phyloP scores from a whole-genome alignment of 2,329 filamentous ascomycete genomes.

The Myotisia sp. region DNA sequence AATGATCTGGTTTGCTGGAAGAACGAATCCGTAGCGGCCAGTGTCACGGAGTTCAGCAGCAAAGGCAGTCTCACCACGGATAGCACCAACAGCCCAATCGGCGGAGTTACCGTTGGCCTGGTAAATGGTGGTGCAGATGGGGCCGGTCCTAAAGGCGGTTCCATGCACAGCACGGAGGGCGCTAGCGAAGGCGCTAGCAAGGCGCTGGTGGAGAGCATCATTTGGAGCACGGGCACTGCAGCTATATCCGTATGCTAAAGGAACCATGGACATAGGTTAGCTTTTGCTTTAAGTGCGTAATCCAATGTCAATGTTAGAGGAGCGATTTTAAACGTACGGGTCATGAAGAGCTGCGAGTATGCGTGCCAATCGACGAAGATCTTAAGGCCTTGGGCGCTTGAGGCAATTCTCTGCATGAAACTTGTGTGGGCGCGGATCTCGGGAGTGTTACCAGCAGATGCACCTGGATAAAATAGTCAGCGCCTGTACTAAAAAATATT shows the following conservation, averaged over 20 bases:
- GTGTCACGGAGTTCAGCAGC: slow-evolving; percentile 39
- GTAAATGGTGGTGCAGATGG: slow-evolving; percentile 49
- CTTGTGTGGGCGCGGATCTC: slow-evolving; percentile 40
- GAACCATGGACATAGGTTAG: neutral
- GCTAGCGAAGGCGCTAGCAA: slow-evolving; percentile 36
- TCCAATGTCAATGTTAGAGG: neutral
- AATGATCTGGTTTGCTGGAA: slow-evolving; percentile 36
- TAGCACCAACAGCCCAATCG: slow-evolving; percentile 34
- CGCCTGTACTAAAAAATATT: neutral
- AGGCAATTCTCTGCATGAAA: slow-evolving; percentile 33
- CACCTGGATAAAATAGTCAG: slow-evolving; percentile 18
- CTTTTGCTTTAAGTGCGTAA: neutral
- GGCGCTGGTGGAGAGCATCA: slow-evolving; percentile 34
- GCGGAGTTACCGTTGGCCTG: slow-evolving; percentile 30
- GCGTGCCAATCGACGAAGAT: slow-evolving; percentile 53
- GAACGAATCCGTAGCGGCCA: slow-evolving; percentile 35
- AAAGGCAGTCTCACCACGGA: slow-evolving; percentile 32
- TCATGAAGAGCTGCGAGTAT: slow-evolving; percentile 46
- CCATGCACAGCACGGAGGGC: slow-evolving; percentile 44
- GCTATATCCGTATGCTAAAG: slow-evolving; percentile 42
- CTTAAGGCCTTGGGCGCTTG: slow-evolving; percentile 39
- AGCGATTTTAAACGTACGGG: slow-evolving; percentile 16
- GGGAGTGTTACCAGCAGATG: slow-evolving; percentile 32
- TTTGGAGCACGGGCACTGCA: slow-evolving; percentile 37
- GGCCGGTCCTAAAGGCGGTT: slow-evolving; percentile 29